Conservation (phyloP, 2,329 filamentous ascomycete species). For the Phaeosphaeria sp. region DNA sequence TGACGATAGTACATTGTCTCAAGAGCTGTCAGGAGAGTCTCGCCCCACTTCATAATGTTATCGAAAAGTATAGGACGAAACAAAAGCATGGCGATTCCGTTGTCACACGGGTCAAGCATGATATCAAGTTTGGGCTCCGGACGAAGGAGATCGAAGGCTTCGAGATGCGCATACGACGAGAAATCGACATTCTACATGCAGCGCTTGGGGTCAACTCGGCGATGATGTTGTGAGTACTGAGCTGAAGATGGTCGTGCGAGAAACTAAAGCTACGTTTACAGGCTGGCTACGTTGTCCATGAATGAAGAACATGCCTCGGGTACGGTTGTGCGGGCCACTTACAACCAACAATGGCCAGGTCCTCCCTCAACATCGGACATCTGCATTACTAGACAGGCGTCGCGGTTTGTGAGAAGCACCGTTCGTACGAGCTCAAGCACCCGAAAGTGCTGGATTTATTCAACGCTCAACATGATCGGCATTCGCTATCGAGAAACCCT, state of each 20-base stretch:
- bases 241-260: not conserved
- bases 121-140: slow-evolving; percentile 12
- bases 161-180: slow-evolving; percentile 12
- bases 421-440: too few relatives aligned
- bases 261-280: not conserved
- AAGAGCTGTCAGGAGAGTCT: slow-evolving; percentile 16
- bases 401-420: too few relatives aligned
- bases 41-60: not conserved
- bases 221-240: slow-evolving; percentile 12
- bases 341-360: too few relatives aligned
- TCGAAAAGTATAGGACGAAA: slow-evolving; percentile 1
- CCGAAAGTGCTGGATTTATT: too few relatives aligned
- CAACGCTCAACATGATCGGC: not conserved
- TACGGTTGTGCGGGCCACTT: too few relatives aligned
- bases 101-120: slow-evolving; percentile 5
- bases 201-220: slow-evolving; percentile 10
- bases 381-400: too few relatives aligned
- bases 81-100: not conserved
- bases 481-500: not conserved
- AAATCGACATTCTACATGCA: slow-evolving; percentile 9
- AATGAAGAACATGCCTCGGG: not conserved
- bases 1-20: slow-evolving; percentile 13
- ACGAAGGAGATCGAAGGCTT: slow-evolving; percentile 14
- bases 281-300: slow-evolving; percentile 2
- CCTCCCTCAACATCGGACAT: too few relatives aligned